Evolutionary conservation across 306 rosid genomes (phyloP).

Genomic region (Dicorynia guianensis): DNA sequence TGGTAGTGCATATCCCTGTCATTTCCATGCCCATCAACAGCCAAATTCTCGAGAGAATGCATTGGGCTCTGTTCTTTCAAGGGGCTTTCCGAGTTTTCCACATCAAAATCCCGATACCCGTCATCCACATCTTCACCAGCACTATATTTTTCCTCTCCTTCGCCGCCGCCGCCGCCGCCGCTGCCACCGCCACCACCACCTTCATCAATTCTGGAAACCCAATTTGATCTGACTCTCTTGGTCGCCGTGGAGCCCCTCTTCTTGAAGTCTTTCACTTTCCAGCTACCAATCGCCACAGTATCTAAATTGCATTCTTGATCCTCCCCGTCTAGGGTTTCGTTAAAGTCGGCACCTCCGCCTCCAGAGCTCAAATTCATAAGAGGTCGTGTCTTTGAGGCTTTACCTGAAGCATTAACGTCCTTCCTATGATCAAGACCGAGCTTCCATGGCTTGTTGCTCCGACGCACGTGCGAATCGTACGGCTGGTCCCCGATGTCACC

Average conservation of each 20-base stretch:
- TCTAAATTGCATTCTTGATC: slow-evolving; percentile 76
- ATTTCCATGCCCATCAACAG: slow-evolving; percentile 66
- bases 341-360: slow-evolving; percentile 50
- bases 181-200: slow-evolving; percentile 60
- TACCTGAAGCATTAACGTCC: slow-evolving; percentile 53
- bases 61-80: slow-evolving; percentile 76
- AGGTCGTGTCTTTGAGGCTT: slow-evolving; percentile 86
- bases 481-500: slow-evolving; percentile 96
- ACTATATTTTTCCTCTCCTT: slow-evolving; percentile 70
- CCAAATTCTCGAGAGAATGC: slow-evolving; percentile 79
- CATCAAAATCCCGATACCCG: slow-evolving; percentile 73
- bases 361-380: slow-evolving; percentile 70
- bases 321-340: slow-evolving; percentile 69
- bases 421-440: slow-evolving; percentile 51
- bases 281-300: slow-evolving; percentile 78
- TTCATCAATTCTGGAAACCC: slow-evolving; percentile 76
- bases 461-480: slow-evolving; percentile 76
- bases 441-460: slow-evolving; percentile 74
- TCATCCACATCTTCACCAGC: slow-evolving; percentile 78
- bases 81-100: slow-evolving; percentile 81
- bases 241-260: slow-evolving; percentile 68
- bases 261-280: slow-evolving; percentile 84
- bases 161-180: slow-evolving; percentile 51
- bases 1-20: slow-evolving; percentile 60
- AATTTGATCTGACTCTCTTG: slow-evolving; percentile 85